Evolutionary conservation across 495 filamentous ascomycete genomes (phyloP).

Genomic region (Xylaria castorea): DNA sequence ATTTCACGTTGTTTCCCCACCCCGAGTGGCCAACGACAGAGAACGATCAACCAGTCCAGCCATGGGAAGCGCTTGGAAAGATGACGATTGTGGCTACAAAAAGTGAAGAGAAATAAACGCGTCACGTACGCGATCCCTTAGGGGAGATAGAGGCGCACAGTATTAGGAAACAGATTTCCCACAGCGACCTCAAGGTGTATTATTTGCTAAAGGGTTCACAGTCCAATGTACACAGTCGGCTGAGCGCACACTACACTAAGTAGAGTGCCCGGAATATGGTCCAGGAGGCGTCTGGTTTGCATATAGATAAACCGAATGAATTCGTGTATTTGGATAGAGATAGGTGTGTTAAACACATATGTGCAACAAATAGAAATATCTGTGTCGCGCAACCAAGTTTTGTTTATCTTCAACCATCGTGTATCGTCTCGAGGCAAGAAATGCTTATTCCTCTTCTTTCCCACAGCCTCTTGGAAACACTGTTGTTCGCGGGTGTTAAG

Average conservation of each 20-base stretch:
- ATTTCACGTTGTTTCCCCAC: not conserved
- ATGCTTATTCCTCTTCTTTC: too few relatives aligned
- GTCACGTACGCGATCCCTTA: not conserved
- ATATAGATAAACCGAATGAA: constrained; percentile 22
- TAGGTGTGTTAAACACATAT: not conserved
- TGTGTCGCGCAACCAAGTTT: not conserved
- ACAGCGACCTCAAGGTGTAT: constrained; percentile 10
- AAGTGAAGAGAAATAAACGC: not conserved
- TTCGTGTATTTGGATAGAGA: constrained; percentile 10
- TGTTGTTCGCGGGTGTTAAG: too few relatives aligned
- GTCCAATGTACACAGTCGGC: constrained; percentile 14
- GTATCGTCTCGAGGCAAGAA: not conserved
- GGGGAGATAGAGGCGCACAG: not conserved
- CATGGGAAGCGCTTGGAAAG: not conserved
- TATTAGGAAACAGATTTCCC: not conserved
- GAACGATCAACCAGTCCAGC: not conserved
- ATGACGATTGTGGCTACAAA: not conserved
- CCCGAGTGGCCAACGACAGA: not conserved
- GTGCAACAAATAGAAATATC: not conserved
- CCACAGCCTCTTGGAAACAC: too few relatives aligned
- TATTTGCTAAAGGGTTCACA: constrained; percentile 23
- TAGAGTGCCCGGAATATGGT: not conserved
- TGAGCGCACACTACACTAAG: constrained; percentile 13
- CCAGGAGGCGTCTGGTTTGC: constrained; percentile 15
- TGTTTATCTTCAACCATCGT: not conserved